These are phyloP conservation scores for Trichoderma pleuroti DNA, from an alignment of 2,329 filamentous ascomycete species.

Conservation along the genomic window DNA sequence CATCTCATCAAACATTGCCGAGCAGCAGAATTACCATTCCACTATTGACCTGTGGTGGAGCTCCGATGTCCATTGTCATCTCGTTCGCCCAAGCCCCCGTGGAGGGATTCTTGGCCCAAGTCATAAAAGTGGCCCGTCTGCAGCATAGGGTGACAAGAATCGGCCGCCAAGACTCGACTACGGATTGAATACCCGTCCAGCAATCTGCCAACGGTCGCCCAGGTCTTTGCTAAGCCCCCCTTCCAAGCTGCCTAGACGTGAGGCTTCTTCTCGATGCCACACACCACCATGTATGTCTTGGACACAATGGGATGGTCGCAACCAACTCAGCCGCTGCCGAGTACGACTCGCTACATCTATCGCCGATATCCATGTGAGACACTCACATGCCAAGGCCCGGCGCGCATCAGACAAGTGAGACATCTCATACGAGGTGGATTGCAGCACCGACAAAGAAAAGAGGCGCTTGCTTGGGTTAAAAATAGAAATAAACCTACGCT, in stretches of 20 bases:
- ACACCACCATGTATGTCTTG: neutral
- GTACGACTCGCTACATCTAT: neutral
- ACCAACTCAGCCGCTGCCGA: neutral
- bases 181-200: neutral
- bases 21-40: slow-evolving; percentile 1
- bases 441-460: neutral
- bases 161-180: neutral
- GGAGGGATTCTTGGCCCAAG: slow-evolving; percentile 13
- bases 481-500: neutral
- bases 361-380: neutral
- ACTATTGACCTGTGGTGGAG: slow-evolving; percentile 7
- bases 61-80: slow-evolving; percentile 10
- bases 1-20: slow-evolving; percentile 8
- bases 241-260: neutral
- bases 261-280: neutral
- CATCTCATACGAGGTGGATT: neutral
- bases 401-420: neutral
- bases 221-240: neutral
- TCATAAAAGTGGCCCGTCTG: slow-evolving; percentile 15
- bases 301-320: neutral
- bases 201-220: neutral
- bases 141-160: slow-evolving; percentile 3
- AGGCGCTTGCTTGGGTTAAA: neutral
- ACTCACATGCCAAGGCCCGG: neutral
- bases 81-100: slow-evolving; percentile 7